Percentiles rank a stretch among this genome's conserved stretches.
These are phyloP conservation scores for Agaricus blazei DNA, from an alignment of 768 basidiomycete species.

Conservation along the genomic window DNA sequence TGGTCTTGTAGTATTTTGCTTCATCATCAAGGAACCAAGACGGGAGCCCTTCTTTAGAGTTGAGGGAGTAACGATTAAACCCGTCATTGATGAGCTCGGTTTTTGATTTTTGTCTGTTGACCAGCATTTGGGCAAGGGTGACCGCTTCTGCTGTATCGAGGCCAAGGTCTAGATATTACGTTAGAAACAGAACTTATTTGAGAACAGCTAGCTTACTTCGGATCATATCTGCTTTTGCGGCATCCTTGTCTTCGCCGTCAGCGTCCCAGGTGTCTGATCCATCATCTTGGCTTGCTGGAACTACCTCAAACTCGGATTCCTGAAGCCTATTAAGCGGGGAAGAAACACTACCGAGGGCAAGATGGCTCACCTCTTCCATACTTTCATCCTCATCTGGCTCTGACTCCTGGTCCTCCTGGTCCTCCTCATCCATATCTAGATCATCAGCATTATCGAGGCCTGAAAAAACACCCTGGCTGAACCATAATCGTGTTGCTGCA, in stretches of 20 bases:
- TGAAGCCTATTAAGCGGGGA: not conserved
- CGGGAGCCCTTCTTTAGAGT: conserved; percentile 88
- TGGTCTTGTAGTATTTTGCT: conserved; percentile 85
- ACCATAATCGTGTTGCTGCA: conserved; percentile 84
- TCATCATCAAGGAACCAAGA: conserved; percentile 98
- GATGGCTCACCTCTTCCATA: conserved; percentile 1
- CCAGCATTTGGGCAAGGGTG: conserved; percentile 84
- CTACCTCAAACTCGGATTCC: conserved; percentile 56
- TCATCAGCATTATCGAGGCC: conserved; percentile 42
- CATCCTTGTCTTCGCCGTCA: conserved; percentile 73
- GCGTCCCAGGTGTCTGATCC: conserved; percentile 76
- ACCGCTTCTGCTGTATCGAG: conserved; percentile 86
- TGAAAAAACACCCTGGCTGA: conserved; percentile 87
- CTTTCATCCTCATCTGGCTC: conserved; percentile 23
- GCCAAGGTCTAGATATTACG: conserved; percentile 38
- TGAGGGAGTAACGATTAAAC: conserved; percentile 90
- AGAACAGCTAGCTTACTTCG: conserved; percentile 45
- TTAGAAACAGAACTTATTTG: not conserved
- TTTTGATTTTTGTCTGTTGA: conserved; percentile 86
- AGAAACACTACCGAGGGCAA: not conserved
- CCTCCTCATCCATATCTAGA: conserved; percentile 20
- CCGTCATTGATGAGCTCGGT: conserved; percentile 91
- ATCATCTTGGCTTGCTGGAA: conserved; percentile 57
- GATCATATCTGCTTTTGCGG: conserved; percentile 57
- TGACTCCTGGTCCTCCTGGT: conserved; percentile 25